Evolutionary conservation across 306 rosid species (phyloP), one percentile per base, ranked within the genome.

Genomic region (Cyclanthera cordifolia): DNA sequence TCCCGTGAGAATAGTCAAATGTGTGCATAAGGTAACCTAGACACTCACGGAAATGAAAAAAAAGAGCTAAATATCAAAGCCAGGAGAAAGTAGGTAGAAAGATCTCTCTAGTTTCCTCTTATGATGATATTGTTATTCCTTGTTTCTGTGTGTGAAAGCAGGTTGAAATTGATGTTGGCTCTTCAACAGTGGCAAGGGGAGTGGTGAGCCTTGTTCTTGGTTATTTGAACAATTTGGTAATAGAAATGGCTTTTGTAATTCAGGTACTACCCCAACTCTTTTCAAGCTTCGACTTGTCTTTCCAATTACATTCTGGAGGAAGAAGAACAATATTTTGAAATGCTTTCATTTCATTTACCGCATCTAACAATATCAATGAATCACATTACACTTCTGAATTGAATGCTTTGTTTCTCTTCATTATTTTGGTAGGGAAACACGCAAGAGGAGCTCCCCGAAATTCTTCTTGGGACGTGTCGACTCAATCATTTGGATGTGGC

Each of bases 191-290:
- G 52, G 96, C 97, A 72, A 79, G 90, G 41, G 92, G 97, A 39
- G 96, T 91, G 75, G 85, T 57, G 14, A 88, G 74, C 68, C 83
- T 91, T 79, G 90, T 91, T 82, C 90, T 91, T 74, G 97, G 97
- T 52, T 91, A 85, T 83, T 84, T 91, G 52, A 91, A 85, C 78
- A 88, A 88, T 67, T 82, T 91, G 90, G 88, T 91, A 45, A 79
- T 88, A 73, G 97, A 91, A 84, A 79, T 91, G 95, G 97, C 97
- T 50, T 91, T 88, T 73, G 77, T 91, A 78, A 84, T 91, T 73
- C 96, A 88, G 96, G 97, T 91, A 69, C 72, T 30, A 16, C n/a
- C 41, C 50, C 12, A 51, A 56, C 64, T 13, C 39, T 4, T 19
- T 5, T 24, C 0, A 5, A 39, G 9, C 19, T 53, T 37, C 30